phyloP scores from a whole-genome alignment of 495 filamentous ascomycete genomes.

The Sporormia fimetaria region DNA sequence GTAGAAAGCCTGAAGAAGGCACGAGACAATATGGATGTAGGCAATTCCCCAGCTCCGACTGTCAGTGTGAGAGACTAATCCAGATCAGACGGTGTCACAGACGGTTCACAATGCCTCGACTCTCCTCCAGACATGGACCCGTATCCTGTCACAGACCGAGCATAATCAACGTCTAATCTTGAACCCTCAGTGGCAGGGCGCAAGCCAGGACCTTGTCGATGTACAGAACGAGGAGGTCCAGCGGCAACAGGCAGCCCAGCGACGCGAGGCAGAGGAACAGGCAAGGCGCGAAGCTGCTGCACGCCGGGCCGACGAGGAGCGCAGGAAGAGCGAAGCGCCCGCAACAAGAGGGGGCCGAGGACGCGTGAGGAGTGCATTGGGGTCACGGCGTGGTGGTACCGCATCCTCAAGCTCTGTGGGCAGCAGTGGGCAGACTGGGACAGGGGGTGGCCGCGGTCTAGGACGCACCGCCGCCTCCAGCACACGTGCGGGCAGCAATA shows the following conservation, averaged over 20 bases:
- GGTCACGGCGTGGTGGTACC: neutral
- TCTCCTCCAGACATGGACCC: conserved; percentile 90
- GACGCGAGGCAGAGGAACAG: conserved; percentile 62
- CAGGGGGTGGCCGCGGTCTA: conserved; percentile 14
- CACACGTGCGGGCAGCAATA: conserved; percentile 8
- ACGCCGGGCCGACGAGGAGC: conserved; percentile 58
- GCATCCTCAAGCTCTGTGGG: conserved; percentile 12
- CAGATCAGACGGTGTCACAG: conserved; percentile 62
- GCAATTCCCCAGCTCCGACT: conserved; percentile 14
- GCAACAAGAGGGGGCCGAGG: conserved; percentile 36
- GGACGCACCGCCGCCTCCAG: conserved; percentile 11
- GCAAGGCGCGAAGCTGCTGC: conserved; percentile 59
- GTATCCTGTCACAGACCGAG: conserved; percentile 91
- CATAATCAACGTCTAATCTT: conserved; percentile 90
- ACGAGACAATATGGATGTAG: conserved; percentile 82
- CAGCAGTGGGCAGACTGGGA: conserved; percentile 17
- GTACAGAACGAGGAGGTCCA: conserved; percentile 63
- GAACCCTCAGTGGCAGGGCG: conserved; percentile 80
- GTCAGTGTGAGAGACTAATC: conserved; percentile 2
- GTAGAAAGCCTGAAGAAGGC: conserved; percentile 69
- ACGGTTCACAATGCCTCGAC: conserved; percentile 84
- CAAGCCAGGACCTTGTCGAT: conserved; percentile 69
- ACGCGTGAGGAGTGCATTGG: conserved; percentile 17
- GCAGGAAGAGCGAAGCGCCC: conserved; percentile 38
- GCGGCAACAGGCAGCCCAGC: conserved; percentile 61